Evolutionary conservation across 2,329 filamentous ascomycete genomes (phyloP), one percentile per base, ranked within the genome.

Genomic region (Cladophialophora chaetospira): DNA sequence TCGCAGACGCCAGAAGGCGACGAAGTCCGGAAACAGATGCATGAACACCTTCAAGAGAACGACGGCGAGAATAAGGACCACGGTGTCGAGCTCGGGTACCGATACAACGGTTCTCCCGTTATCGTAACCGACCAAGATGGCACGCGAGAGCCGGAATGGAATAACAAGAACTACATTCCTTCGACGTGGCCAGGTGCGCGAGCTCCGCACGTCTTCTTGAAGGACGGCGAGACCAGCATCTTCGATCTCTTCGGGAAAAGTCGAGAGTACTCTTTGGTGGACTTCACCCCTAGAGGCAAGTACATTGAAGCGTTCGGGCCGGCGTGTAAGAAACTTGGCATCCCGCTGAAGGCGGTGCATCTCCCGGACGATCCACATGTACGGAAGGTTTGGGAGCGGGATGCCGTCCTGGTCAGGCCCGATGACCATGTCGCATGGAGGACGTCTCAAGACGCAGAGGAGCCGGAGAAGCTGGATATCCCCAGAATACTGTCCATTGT

Each of bases 141-240:
- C 13, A 10, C 26, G 1, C 5, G n/a, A 3, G 57, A 66, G 40
- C 60, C 50, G n/a, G 31, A 52, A 19, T 69, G 61, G 60, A 55
- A 52, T 4, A 25, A 44, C 3, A 36, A 46, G 28, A 31, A 40
- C 1, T 70, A 71, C 48, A 53, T 60, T 17, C 67, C 70, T 4
- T 66, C 63, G 9, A 72, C 70, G 1, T 60, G 64, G 58, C 70
- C 70, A 4, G 69, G 70, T 3, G 54, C 56, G 25, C 60, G 70
- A 10, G 68, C 65, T 1, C 70, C 70, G 8, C 69, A 71, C 64
- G 65, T 72, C 1, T 69, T 64, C 17, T 53, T 72, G 29, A 63
- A 60, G 17, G 65, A 71, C 43, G 65, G 61, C 3, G 28, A 51
- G 15, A 66, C 68, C 2, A 67, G 64, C 33, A 68, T 62, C 6